Evolutionary conservation across 176 grass and related monocot genomes (phyloP).

Genomic region (Oryza nivara): DNA sequence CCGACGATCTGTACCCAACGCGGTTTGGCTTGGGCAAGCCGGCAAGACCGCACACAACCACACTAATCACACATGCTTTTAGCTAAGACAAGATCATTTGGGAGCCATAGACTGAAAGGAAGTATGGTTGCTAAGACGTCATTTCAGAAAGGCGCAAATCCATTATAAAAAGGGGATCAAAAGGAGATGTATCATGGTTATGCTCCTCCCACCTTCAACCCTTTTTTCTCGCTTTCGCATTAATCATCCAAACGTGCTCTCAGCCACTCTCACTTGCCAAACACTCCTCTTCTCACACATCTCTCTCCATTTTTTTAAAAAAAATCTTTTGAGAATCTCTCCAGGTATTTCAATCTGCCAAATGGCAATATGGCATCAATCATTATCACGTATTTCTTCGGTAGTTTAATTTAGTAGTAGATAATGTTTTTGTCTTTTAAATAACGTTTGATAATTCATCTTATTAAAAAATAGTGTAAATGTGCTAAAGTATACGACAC

Average conservation of each 20-base stretch:
- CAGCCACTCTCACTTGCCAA: not conserved
- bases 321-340: not conserved
- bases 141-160: not conserved
- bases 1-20: too few species aligned
- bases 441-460: too few species aligned
- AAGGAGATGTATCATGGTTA: not conserved
- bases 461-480: too few species aligned
- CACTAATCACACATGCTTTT: too few species aligned
- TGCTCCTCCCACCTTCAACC: not conserved
- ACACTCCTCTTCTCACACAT: not conserved
- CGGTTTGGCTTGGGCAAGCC: too few species aligned
- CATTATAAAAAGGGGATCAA: not conserved
- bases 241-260: not conserved
- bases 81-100: not conserved
- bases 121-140: not conserved
- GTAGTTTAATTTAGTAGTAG: too few species aligned
- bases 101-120: not conserved
- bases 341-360: not conserved
- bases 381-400: not conserved
- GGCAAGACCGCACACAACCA: too few species aligned
- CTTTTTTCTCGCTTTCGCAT: constrained; percentile 21
- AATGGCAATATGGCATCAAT: constrained; percentile 18
- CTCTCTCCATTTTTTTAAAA: not conserved
- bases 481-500: too few species aligned
- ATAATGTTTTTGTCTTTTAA: too few species aligned